Percentiles rank a stretch among this genome's conserved stretches.
Evolutionary conservation across 2,329 filamentous ascomycete genomes (phyloP).

Genomic region (Ascochyta fabae): DNA sequence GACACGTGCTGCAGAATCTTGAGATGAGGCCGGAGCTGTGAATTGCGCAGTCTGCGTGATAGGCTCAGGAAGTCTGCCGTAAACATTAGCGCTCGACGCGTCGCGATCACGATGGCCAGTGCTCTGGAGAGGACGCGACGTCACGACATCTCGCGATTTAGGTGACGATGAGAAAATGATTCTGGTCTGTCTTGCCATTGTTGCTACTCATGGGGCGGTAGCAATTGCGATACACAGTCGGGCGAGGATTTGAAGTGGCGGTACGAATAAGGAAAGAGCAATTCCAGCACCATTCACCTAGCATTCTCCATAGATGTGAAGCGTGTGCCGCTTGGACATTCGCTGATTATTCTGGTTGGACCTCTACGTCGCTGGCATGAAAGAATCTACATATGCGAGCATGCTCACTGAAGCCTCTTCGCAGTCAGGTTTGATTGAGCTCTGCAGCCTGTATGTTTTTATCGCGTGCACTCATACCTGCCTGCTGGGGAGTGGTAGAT

Average conservation of each 20-base stretch:
- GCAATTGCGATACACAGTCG: too few relatives aligned
- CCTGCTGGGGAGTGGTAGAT: too few relatives aligned
- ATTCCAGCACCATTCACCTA: background rate
- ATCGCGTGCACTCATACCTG: background rate
- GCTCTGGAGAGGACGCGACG: slow-evolving; percentile 1
- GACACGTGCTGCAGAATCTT: slow-evolving; percentile 1
- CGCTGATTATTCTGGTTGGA: background rate
- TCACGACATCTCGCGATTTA: slow-evolving; percentile 4
- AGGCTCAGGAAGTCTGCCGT: slow-evolving; percentile 21
- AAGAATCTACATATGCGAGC: background rate
- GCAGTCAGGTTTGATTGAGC: background rate
- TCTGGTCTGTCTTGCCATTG: background rate
- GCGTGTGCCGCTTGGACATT: background rate
- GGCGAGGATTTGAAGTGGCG: background rate
- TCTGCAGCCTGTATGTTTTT: background rate
- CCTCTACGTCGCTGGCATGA: background rate
- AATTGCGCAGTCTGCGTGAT: slow-evolving; percentile 12
- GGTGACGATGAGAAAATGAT: background rate
- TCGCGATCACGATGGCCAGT: slow-evolving; percentile 19
- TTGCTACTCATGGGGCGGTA: background rate
- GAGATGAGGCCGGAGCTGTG: slow-evolving; percentile 14
- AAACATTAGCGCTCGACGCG: slow-evolving; percentile 7
- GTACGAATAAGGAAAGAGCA: background rate
- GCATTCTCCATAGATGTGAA: background rate
- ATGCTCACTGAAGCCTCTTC: background rate